Evolutionary conservation across 306 rosid genomes (phyloP), one percentile per base, ranked within the genome.

Genomic region (Castanea crenata): DNA sequence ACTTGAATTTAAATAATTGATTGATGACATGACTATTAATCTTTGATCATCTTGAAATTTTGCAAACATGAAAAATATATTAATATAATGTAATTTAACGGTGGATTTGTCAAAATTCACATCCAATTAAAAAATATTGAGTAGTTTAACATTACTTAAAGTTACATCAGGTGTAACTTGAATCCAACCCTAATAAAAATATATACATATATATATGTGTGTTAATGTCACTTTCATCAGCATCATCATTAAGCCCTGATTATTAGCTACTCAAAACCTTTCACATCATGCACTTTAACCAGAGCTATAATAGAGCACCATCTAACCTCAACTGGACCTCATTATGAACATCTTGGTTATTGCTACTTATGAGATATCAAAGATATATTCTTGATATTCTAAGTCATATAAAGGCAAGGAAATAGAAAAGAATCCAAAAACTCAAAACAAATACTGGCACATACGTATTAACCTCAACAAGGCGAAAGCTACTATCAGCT

Each of bases 401-500:
- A 16, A 38, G n/a, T 5, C 75, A 71, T 25, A 25, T 23, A 29
- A 49, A 71, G 59, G 78, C 27, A 71, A 70, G 20, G n/a, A 25
- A 10, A 67, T 44, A 80, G 32, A 23, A 67, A 71, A 7, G 41
- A 20, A 71, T 72, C 71, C 55, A 67, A 71, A 19, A 57, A 55
- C 67, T 74, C 68, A 49, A 69, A 76, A 71, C 57, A 81, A 88
- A 74, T 46, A 74, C 68, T 76, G 79, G 74, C 77, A 90, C 97
- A 80, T 80, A 92, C 99, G 56, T 73, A 68, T 78, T 85, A 79
- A 84, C 85, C 87, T 95, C 99, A 79, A 93, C 85, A 79, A 95
- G 92, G 74, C 97, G 97, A 86, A 93, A 95, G 86, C 94, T 95
- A 89, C 99, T 76, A 90, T 95, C 99, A 76, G 97, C 96, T 82